A percentile compares a stretch with the other conserved stretches of the same genome.
Conservation (phyloP, 495 filamentous ascomycete genomes). For the Daldinia bambusicola region DNA sequence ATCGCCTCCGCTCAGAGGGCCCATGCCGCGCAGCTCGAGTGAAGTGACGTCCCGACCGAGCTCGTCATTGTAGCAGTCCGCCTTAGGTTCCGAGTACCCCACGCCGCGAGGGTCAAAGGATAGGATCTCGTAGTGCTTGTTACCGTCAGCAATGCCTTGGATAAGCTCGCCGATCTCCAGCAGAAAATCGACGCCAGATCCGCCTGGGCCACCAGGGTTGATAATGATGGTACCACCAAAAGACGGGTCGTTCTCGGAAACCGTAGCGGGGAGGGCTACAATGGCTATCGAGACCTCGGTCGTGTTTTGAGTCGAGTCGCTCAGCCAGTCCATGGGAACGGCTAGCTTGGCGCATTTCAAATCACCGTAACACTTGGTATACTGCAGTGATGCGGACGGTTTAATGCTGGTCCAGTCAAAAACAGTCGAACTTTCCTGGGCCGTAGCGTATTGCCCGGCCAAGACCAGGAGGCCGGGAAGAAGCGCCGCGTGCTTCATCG, state of each 20-base stretch:
- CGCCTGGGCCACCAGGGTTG: slow-evolving; percentile 41
- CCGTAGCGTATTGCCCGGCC: slow-evolving; percentile 10
- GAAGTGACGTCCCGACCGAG: slow-evolving; percentile 32
- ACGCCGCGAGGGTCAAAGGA: slow-evolving; percentile 59
- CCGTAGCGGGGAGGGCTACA: slow-evolving; percentile 32
- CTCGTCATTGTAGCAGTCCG: slow-evolving; percentile 52
- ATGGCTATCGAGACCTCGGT: slow-evolving; percentile 34
- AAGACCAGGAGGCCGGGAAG: slow-evolving; percentile 17
- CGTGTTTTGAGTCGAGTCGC: slow-evolving; percentile 17
- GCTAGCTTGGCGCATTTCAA: slow-evolving; percentile 39
- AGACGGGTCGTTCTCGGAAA: slow-evolving; percentile 36
- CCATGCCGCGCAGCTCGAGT: slow-evolving; percentile 33
- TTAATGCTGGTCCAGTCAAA: slow-evolving; percentile 38
- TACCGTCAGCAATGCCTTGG: slow-evolving; percentile 23
- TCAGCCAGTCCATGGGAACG: slow-evolving; percentile 43
- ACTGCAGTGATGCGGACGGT: slow-evolving; percentile 39
- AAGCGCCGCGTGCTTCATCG: neutral
- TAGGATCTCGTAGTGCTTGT: slow-evolving; percentile 52
- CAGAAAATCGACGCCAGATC: slow-evolving; percentile 47
- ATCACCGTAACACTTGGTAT: slow-evolving; percentile 30
- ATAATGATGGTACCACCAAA: slow-evolving; percentile 44
- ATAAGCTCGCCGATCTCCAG: slow-evolving; percentile 30
- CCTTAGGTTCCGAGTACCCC: slow-evolving; percentile 49
- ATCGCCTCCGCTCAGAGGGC: slow-evolving; percentile 22
- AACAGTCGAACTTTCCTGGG: neutral